Evolutionary conservation across 129 eudicot genomes (phyloP).

Genomic region (Gnaphalium uliginosum): DNA sequence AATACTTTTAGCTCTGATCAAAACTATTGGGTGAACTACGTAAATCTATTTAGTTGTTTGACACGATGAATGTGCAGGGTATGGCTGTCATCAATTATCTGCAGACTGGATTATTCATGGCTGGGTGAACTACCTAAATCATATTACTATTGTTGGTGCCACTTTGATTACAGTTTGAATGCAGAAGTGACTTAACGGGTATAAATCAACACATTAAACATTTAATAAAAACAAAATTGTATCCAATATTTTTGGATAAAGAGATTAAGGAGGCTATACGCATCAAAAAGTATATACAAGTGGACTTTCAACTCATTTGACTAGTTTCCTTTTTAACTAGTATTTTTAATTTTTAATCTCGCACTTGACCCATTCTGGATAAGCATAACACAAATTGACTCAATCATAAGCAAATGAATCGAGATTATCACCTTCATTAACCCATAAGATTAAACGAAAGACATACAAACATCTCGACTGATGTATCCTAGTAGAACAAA

Average conservation of each 20-base stretch:
- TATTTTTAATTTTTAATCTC: too few species aligned
- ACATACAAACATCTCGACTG: not conserved
- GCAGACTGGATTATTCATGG: too few species aligned
- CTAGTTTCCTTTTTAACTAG: too few species aligned
- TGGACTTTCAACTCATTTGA: not conserved
- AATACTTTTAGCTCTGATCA: not conserved
- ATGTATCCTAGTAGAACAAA: slow-evolving; percentile 3
- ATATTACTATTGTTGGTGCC: too few species aligned
- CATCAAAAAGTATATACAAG: too few species aligned
- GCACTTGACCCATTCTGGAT: not conserved
- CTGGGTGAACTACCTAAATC: too few species aligned
- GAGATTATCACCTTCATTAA: not conserved
- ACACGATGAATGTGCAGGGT: too few species aligned
- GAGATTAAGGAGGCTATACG: not conserved
- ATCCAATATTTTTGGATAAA: not conserved
- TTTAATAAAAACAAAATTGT: too few species aligned
- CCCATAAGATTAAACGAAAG: not conserved
- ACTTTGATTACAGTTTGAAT: too few species aligned
- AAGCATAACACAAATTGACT: not conserved
- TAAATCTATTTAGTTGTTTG: not conserved
- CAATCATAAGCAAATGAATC: not conserved
- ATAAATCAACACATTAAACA: too few species aligned
- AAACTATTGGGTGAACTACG: not conserved
- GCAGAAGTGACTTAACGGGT: not conserved
- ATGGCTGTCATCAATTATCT: too few species aligned